These are phyloP conservation scores for Pichia sp. DNA, from an alignment of 1,139 yeast genomes.

Conservation along the genomic window DNA sequence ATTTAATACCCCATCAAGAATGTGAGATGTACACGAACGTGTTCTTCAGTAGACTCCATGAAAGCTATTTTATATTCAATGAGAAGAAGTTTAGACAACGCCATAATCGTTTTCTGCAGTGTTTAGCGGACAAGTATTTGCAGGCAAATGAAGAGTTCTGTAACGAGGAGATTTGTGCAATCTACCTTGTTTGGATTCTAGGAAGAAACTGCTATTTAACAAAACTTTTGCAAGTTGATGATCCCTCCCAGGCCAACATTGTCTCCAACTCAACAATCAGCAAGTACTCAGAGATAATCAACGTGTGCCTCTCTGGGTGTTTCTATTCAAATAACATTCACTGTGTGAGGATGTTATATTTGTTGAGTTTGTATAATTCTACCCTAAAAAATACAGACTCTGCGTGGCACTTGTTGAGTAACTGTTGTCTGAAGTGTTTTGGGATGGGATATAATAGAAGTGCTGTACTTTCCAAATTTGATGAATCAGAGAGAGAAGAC, in stretches of 20 bases:
- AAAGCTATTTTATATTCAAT: conserved; percentile 34
- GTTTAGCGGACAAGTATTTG: conserved; percentile 2
- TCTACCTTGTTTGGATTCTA: conserved; percentile 37
- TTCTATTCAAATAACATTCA: conserved; percentile 34
- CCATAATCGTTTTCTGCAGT: conserved; percentile 29
- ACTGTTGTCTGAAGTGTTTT: conserved; percentile 37
- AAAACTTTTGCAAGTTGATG: conserved; percentile 23
- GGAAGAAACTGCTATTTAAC: conserved; percentile 26
- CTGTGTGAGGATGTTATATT: conserved; percentile 34
- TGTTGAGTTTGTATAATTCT: conserved; percentile 35
- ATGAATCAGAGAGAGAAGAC: conserved; percentile 25
- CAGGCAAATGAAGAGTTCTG: conserved; percentile 13
- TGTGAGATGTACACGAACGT: conserved; percentile 31
- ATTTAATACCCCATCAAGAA: conserved; percentile 25
- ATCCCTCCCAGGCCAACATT: not conserved
- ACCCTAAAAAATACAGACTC: conserved; percentile 36
- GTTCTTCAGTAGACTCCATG: conserved; percentile 36
- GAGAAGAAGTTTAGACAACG: conserved; percentile 28
- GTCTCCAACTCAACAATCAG: conserved; percentile 11
- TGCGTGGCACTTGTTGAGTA: conserved; percentile 36
- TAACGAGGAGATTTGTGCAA: conserved; percentile 32
- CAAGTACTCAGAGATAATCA: conserved; percentile 32
- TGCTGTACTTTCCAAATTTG: conserved; percentile 20
- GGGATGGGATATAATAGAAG: conserved; percentile 37
- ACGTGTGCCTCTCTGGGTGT: conserved; percentile 34